Evolutionary conservation across 2,329 filamentous ascomycete genomes (phyloP).

Genomic region (Colletotrichum neosansevieriae): DNA sequence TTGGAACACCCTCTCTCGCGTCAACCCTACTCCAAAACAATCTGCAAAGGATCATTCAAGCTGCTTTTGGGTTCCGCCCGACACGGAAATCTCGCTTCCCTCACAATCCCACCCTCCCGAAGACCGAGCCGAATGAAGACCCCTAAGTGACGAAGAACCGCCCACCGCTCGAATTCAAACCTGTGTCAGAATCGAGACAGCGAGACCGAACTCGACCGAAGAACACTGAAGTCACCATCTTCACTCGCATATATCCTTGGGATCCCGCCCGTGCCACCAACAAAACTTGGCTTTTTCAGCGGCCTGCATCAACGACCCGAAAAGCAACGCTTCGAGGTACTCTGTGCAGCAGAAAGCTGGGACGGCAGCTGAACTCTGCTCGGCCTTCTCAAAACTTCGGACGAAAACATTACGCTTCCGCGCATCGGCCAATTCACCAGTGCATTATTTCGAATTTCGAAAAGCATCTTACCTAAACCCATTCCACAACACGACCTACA

Average conservation of each 20-base stretch:
- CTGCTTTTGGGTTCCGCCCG: conserved; percentile 10
- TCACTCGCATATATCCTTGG: not conserved
- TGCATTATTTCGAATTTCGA: not conserved
- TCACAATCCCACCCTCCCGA: conserved; percentile 4
- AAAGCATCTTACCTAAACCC: conserved; percentile 1
- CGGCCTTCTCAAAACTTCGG: conserved; percentile 21
- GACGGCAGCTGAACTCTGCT: conserved; percentile 36
- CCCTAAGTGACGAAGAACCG: conserved; percentile 11
- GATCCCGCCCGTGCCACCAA: conserved; percentile 5
- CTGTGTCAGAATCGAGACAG: not conserved
- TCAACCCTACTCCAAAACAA: not conserved
- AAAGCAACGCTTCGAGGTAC: conserved; percentile 26
- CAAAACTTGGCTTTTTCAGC: conserved; percentile 11
- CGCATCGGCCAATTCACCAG: not conserved
- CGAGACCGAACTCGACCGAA: not conserved
- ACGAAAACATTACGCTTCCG: conserved; percentile 17
- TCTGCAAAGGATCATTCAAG: not conserved
- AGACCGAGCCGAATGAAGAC: conserved; percentile 13
- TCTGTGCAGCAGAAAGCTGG: conserved; percentile 29
- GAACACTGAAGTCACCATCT: not conserved
- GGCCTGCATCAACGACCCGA: conserved; percentile 9
- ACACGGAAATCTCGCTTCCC: conserved; percentile 34
- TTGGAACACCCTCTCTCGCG: not conserved
- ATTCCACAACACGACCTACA: not conserved
- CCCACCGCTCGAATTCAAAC: conserved; percentile 3